Percentiles rank a stretch among this genome's conserved stretches.
Evolutionary conservation across 192 early-diverging fungal genomes (phyloP).

Genomic region (Umbelopsis ramanniana): DNA sequence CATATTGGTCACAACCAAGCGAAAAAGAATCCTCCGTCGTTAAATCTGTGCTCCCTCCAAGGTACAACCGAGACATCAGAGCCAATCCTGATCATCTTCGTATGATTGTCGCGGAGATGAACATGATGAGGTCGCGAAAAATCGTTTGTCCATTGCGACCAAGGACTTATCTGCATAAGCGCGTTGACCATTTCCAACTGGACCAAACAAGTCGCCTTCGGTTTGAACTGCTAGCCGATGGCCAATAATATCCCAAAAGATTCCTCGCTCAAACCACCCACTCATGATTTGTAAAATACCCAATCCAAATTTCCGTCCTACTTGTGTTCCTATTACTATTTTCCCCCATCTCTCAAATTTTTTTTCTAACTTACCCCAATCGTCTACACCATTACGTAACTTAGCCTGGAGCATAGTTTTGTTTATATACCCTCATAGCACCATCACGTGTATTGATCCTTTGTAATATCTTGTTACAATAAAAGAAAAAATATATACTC

Average conservation of each 20-base stretch:
- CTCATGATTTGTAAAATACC: background rate
- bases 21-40: background rate
- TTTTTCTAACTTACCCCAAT: background rate
- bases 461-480: slow-evolving; percentile 5
- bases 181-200: slow-evolving; percentile 38
- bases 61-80: slow-evolving; percentile 39
- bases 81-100: slow-evolving; percentile 53
- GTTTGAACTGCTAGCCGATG: background rate
- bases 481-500: no score
- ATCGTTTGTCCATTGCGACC: slow-evolving; percentile 51
- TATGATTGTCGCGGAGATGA: slow-evolving; percentile 59
- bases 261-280: no score
- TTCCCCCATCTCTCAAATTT: background rate
- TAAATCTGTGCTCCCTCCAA: background rate
- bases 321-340: background rate
- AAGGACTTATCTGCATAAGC: slow-evolving; percentile 44
- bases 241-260: background rate
- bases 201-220: slow-evolving; percentile 26
- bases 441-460: slow-evolving; percentile 1
- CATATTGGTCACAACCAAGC: slow-evolving; percentile 7
- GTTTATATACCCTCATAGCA: slow-evolving; percentile 9
- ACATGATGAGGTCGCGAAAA: slow-evolving; percentile 58
- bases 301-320: background rate
- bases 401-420: slow-evolving; percentile 20
- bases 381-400: background rate